Evolutionary conservation across 345 rosid species (phyloP).

Genomic region (Rhodamnia argentea): DNA sequence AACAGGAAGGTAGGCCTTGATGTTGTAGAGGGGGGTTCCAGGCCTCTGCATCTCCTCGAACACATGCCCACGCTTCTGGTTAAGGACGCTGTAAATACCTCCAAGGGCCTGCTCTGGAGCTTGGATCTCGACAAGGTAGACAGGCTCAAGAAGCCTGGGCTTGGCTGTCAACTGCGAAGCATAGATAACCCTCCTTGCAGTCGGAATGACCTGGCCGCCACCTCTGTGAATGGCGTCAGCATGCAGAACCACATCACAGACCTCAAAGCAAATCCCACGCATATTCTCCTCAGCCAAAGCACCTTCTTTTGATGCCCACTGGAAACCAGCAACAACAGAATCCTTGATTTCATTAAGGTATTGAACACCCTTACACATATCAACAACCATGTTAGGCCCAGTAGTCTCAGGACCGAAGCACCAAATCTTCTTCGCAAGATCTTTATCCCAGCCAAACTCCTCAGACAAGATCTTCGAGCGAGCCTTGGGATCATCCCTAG

Average conservation of each 20-base stretch:
- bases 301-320: slow-evolving; percentile 89
- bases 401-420: slow-evolving; percentile 81
- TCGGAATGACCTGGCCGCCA: slow-evolving; percentile 79
- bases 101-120: slow-evolving; percentile 84
- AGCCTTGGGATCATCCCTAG: slow-evolving; percentile 74
- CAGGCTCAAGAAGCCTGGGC: slow-evolving; percentile 78
- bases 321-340: slow-evolving; percentile 85
- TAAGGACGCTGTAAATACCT: slow-evolving; percentile 83
- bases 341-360: slow-evolving; percentile 84
- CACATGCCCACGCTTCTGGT: slow-evolving; percentile 81
- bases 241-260: slow-evolving; percentile 78
- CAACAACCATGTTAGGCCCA: slow-evolving; percentile 81
- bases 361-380: slow-evolving; percentile 91
- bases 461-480: slow-evolving; percentile 66
- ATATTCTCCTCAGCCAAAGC: slow-evolving; percentile 70
- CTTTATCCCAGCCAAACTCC: slow-evolving; percentile 86
- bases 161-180: slow-evolving; percentile 78
- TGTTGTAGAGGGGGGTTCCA: slow-evolving; percentile 74
- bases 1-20: slow-evolving; percentile 77
- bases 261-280: slow-evolving; percentile 82
- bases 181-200: slow-evolving; percentile 77
- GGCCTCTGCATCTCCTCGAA: slow-evolving; percentile 84
- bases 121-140: slow-evolving; percentile 78
- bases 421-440: slow-evolving; percentile 83
- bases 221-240: slow-evolving; percentile 90